Evolutionary conservation across 1,139 yeast genomes (phyloP).

Genomic region (Scheffersomyces illinoinensis): DNA sequence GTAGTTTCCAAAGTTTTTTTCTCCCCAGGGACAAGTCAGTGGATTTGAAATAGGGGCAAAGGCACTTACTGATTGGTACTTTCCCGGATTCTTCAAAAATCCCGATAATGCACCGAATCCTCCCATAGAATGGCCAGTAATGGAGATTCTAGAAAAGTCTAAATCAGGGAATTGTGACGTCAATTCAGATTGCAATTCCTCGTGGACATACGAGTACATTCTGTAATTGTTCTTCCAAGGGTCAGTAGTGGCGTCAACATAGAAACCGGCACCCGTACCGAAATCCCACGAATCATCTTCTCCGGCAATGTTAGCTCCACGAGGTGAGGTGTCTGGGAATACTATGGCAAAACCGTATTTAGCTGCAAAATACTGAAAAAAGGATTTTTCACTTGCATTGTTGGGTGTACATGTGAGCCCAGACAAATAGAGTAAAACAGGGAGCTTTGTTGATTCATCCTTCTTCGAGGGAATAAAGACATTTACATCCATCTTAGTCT

Average conservation of each 20-base stretch:
- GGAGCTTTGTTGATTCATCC: slow-evolving; percentile 39
- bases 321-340: slow-evolving; percentile 96
- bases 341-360: slow-evolving; percentile 84
- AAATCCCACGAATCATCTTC: slow-evolving; percentile 87
- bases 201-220: slow-evolving; percentile 82
- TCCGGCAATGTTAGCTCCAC: slow-evolving; percentile 83
- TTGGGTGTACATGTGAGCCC: slow-evolving; percentile 94
- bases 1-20: slow-evolving; percentile 78
- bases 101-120: slow-evolving; percentile 91
- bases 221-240: slow-evolving; percentile 75
- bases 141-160: slow-evolving; percentile 61
- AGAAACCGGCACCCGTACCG: slow-evolving; percentile 95
- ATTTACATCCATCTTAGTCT: slow-evolving; percentile 79
- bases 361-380: slow-evolving; percentile 78
- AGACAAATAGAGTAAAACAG: slow-evolving; percentile 78
- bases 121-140: slow-evolving; percentile 98
- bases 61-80: slow-evolving; percentile 82
- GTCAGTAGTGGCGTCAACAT: slow-evolving; percentile 75
- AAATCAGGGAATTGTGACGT: slow-evolving; percentile 48
- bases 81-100: slow-evolving; percentile 70
- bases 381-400: slow-evolving; percentile 94
- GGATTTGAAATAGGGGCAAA: slow-evolving; percentile 92
- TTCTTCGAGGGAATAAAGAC: slow-evolving; percentile 68
- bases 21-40: slow-evolving; percentile 73
- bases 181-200: slow-evolving; percentile 64